Evolutionary conservation across 768 basidiomycete genomes (phyloP).

Genomic region (Russula olivacea): DNA sequence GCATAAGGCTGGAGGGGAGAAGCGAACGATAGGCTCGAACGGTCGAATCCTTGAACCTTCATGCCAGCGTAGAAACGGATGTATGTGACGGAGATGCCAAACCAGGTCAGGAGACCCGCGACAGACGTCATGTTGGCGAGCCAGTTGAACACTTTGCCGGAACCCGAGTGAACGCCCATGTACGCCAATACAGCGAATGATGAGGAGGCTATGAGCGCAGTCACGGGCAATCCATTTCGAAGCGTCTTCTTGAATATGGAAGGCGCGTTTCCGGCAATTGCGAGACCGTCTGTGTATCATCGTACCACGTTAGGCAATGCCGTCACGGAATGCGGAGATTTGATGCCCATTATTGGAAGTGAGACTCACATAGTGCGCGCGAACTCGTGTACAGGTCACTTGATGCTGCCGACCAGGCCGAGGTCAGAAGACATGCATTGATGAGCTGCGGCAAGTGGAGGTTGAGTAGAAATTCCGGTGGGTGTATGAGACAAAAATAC

Average conservation of each 20-base stretch:
- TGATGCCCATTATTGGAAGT: not conserved
- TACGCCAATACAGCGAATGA: conserved; percentile 67
- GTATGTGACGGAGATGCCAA: conserved; percentile 44
- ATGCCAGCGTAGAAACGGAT: conserved; percentile 78
- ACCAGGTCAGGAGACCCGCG: conserved; percentile 44
- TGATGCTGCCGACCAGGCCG: conserved; percentile 89
- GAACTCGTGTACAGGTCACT: conserved; percentile 89
- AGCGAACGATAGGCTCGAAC: conserved; percentile 63
- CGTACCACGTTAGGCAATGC: not conserved
- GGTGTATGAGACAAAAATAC: conserved; percentile 41
- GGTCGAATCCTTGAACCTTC: conserved; percentile 72
- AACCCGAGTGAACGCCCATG: conserved; percentile 65
- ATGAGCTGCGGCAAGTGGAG: conserved; percentile 47
- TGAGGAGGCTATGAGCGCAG: conserved; percentile 63
- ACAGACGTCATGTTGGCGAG: conserved; percentile 57
- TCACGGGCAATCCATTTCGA: conserved; percentile 68
- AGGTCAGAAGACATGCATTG: conserved; percentile 77
- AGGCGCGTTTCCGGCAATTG: conserved; percentile 75
- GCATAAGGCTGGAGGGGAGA: conserved; percentile 67
- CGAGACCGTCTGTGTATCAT: conserved; percentile 64
- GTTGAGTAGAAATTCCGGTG: not conserved
- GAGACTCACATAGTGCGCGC: conserved; percentile 66
- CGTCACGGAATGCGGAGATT: conserved; percentile 7
- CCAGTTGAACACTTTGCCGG: conserved; percentile 75
- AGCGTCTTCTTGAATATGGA: conserved; percentile 66